Base-by-base conservation (phyloP, 2,329 filamentous ascomycete species). In the Fusarium austroafricanum region DNA sequence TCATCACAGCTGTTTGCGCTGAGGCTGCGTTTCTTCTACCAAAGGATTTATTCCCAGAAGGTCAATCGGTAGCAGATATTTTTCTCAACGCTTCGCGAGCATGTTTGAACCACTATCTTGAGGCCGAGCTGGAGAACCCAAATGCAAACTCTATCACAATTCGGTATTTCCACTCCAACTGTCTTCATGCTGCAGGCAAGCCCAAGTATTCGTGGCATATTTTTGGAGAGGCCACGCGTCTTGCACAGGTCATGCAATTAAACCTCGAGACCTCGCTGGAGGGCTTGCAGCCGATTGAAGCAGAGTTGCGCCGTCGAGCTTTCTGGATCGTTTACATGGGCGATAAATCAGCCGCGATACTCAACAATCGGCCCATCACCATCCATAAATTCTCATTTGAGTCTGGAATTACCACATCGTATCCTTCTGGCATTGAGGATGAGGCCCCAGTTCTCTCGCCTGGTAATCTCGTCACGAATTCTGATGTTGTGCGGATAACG, bases 101-200 rank as follows among this genome's bases (percentile, higher is more conserved):
- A 39, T 80, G 77, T 15, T 71, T 83, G 10, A 73, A 75, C 15
- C 74, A 75, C 20, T 82, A 82, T 29, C 70, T 81, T 1, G 81
- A 83, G 31, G 74, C 75, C 0, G 81, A 83, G 31, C 71, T 83
- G 1, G 80, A 82, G 45, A 76, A 72, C 12, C 81, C 81, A 1
- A 79, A 76, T 49, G 79, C 80, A 2, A 80, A 78, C 45, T 83
- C 81, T 5, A 75, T 83, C 26, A 75, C 77, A 4, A 81, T 82
- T 18, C 78, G 81, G 6, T 82, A 82, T 51, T 81, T 82, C 23
- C 81, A 83, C 50, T 83, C 81, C 15, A 82, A 82, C 54, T 82
- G 80, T 40, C 67, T 83, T 4, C 81, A 83, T 45, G 80, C 80
- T 2, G 73, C 79, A 1, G 81, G 81, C 0, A 81, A 80, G 39